Percentiles rank a stretch among this genome's conserved stretches.
Conservation (phyloP, 2,329 filamentous ascomycete genomes). For the Chalaropsis thielavioides region DNA sequence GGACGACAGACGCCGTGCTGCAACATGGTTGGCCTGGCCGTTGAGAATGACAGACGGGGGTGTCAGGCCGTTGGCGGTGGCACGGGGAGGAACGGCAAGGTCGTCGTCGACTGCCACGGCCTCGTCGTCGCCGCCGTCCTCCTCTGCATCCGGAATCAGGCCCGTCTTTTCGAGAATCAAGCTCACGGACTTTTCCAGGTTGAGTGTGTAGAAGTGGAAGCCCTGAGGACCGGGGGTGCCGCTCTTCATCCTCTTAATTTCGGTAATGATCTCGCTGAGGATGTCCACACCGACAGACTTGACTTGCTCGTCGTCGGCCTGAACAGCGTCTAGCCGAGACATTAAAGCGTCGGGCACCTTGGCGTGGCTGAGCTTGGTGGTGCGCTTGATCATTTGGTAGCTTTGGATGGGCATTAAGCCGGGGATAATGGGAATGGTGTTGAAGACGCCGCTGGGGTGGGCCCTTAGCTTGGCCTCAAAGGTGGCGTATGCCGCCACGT, state of each 20-base stretch:
- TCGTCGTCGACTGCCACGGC: conserved; percentile 17
- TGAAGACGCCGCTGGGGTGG: conserved; percentile 75
- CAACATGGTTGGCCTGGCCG: conserved; percentile 26
- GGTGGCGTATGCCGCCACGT: conserved; percentile 62
- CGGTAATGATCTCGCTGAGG: conserved; percentile 66
- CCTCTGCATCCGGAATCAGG: conserved; percentile 49
- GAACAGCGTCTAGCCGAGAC: conserved; percentile 54
- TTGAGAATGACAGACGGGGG: conserved; percentile 29
- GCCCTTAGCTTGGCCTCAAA: conserved; percentile 66
- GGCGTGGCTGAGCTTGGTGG: conserved; percentile 87
- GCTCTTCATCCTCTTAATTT: conserved; percentile 42
- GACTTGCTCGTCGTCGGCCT: conserved; percentile 66
- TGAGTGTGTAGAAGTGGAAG: conserved; percentile 96
- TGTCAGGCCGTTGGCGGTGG: conserved; percentile 30
- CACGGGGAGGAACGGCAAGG: conserved; percentile 19
- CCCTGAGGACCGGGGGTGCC: conserved; percentile 40
- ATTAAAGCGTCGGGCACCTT: conserved; percentile 59
- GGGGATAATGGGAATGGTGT: conserved; percentile 76
- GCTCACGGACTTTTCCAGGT: conserved; percentile 88
- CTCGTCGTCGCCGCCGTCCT: conserved; percentile 31
- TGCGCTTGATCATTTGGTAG: conserved; percentile 87
- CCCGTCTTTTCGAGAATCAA: conserved; percentile 76
- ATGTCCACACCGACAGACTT: conserved; percentile 72
- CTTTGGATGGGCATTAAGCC: conserved; percentile 96
- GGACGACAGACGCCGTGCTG: conserved; percentile 53